A percentile compares a stretch with the other conserved stretches of the same genome.
Conservation (phyloP, 208 protist genomes). For the Naegleria fowleri region DNA sequence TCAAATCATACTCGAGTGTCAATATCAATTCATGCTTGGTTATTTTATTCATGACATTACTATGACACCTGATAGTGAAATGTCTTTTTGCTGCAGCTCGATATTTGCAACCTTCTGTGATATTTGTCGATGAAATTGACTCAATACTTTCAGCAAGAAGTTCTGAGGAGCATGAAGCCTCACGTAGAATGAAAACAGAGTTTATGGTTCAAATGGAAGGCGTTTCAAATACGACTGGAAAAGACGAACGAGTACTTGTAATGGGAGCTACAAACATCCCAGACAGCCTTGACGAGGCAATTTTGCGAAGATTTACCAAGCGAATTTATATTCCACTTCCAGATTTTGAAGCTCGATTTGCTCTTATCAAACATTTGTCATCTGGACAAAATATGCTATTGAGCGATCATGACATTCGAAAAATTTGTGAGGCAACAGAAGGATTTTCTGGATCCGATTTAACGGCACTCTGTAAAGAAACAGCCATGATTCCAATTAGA, state of each 20-base stretch:
- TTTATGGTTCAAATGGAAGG: conserved; percentile 94
- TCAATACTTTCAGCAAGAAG: conserved; percentile 80
- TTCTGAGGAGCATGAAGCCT: conserved; percentile 76
- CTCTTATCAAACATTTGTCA: conserved; percentile 50
- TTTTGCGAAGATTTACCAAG: conserved; percentile 69
- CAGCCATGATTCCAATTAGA: conserved; percentile 94
- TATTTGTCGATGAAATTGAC: conserved; percentile 99
- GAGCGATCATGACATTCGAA: background rate
- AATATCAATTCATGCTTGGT: too few relatives aligned
- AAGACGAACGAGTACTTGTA: conserved; percentile 65
- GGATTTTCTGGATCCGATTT: conserved; percentile 93
- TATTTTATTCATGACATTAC: too few relatives aligned
- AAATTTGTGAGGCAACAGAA: background rate
- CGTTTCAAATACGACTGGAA: conserved; percentile 39
- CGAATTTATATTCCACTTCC: conserved; percentile 81
- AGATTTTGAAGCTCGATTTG: conserved; percentile 48
- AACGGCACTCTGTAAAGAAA: conserved; percentile 83
- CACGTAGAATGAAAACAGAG: conserved; percentile 96
- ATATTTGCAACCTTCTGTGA: conserved; percentile 69
- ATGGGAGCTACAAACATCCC: conserved; percentile 71
- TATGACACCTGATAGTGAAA: too few relatives aligned
- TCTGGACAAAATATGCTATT: background rate
- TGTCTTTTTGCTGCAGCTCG: conserved; percentile 82
- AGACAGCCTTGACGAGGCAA: conserved; percentile 59
- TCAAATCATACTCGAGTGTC: too few relatives aligned